Conservation (phyloP, 2,329 filamentous ascomycete genomes). For the Penicillium frequentans region DNA sequence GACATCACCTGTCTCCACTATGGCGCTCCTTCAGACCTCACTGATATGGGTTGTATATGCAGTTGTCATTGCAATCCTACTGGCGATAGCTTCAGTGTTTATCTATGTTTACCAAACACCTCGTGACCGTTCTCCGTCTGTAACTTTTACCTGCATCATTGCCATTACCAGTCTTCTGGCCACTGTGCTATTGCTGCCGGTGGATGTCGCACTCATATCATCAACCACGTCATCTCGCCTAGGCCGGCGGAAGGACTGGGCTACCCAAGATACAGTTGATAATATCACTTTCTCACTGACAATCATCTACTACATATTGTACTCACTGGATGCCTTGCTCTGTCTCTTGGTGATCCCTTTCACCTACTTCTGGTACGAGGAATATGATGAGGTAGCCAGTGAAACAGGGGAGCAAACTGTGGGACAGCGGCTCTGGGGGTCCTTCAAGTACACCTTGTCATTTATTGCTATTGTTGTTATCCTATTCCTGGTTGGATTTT, state of each 20-base stretch:
- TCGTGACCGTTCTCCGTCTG: constrained; percentile 76
- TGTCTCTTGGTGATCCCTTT: constrained; percentile 91
- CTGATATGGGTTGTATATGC: constrained; percentile 96
- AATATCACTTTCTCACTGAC: constrained; percentile 78
- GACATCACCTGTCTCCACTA: constrained; percentile 31
- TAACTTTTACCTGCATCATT: constrained; percentile 82
- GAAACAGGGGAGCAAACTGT: constrained; percentile 75
- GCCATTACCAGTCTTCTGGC: constrained; percentile 85
- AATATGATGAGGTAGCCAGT: constrained; percentile 87
- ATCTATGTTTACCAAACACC: constrained; percentile 90
- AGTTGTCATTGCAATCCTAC: constrained; percentile 73
- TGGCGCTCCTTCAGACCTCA: constrained; percentile 77
- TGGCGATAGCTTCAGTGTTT: constrained; percentile 77
- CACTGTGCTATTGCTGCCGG: constrained; percentile 86
- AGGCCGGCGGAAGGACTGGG: constrained; percentile 92
- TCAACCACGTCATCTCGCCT: constrained; percentile 74
- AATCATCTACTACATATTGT: constrained; percentile 88
- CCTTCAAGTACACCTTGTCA: constrained; percentile 84
- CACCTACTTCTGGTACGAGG: constrained; percentile 97
- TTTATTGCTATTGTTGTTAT: constrained; percentile 75
- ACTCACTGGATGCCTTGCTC: constrained; percentile 85
- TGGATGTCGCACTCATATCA: constrained; percentile 92
- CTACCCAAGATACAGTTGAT: constrained; percentile 75
- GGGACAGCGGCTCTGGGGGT: constrained; percentile 72
- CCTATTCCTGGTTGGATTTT: constrained; percentile 90